Conservation (phyloP, 176 grass and related monocot genomes). For the Ampelocalamus luodianensis region DNA sequence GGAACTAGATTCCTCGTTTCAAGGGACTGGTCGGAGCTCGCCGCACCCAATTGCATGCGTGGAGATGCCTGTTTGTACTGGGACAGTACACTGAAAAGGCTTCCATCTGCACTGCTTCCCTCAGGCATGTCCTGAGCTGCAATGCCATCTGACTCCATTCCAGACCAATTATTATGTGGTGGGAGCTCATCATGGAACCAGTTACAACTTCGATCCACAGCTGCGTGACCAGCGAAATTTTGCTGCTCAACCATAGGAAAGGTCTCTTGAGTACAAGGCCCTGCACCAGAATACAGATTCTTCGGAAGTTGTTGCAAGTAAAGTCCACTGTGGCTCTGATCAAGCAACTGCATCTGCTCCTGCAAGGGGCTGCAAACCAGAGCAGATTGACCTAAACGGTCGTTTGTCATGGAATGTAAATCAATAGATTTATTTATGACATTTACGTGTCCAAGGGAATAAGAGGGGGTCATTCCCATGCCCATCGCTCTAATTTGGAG, state of each 20-base stretch:
- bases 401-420: slow-evolving; percentile 40
- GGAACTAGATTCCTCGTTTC: slow-evolving; percentile 39
- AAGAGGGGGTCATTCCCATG: slow-evolving; percentile 35
- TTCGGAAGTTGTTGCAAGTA: slow-evolving; percentile 44
- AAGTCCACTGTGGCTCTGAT: slow-evolving; percentile 45
- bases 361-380: slow-evolving; percentile 7
- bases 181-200: slow-evolving; percentile 45
- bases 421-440: slow-evolving; percentile 37
- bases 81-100: slow-evolving; percentile 54
- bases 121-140: slow-evolving; percentile 24
- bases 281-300: slow-evolving; percentile 30
- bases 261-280: slow-evolving; percentile 19
- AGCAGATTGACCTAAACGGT: slow-evolving; percentile 28
- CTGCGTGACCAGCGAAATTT: slow-evolving; percentile 25
- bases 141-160: slow-evolving; percentile 28
- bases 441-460: slow-evolving; percentile 40
- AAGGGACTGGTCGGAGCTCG: slow-evolving; percentile 20
- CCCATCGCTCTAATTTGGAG: slow-evolving; percentile 10
- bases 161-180: slow-evolving; percentile 50
- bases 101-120: slow-evolving; percentile 44
- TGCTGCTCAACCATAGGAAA: slow-evolving; percentile 40
- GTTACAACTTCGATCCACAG: slow-evolving; percentile 33
- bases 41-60: background rate
- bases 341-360: slow-evolving; percentile 46
- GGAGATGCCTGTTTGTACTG: slow-evolving; percentile 46